phyloP scores from a whole-genome alignment of 2,329 filamentous ascomycete species.

The Venturia carpophila region DNA sequence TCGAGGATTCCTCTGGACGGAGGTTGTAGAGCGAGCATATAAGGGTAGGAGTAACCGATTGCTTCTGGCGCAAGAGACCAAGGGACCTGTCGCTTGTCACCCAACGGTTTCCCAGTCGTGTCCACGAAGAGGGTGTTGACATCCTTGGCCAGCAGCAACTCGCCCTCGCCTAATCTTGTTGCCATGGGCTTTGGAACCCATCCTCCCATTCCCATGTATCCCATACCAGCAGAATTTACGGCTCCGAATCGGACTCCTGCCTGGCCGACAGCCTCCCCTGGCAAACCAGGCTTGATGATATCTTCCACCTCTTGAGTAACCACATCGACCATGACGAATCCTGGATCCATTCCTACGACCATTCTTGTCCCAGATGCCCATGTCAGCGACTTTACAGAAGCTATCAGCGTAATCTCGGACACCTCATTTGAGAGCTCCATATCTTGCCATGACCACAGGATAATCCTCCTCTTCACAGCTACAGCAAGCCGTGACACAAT shows the following conservation, averaged over 20 bases:
- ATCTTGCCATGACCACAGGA: conserved; percentile 94
- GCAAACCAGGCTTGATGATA: conserved; percentile 67
- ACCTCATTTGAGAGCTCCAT: conserved; percentile 76
- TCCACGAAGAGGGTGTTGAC: conserved; percentile 93
- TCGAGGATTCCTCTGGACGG: conserved; percentile 78
- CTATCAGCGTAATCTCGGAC: conserved; percentile 63
- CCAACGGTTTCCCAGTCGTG: conserved; percentile 66
- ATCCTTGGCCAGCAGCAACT: conserved; percentile 93
- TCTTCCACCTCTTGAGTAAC: conserved; percentile 65
- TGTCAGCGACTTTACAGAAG: conserved; percentile 78
- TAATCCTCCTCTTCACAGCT: conserved; percentile 79
- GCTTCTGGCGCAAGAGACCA: conserved; percentile 84
- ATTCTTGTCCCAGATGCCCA: conserved; percentile 86
- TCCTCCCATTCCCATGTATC: conserved; percentile 89
- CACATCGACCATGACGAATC: conserved; percentile 84
- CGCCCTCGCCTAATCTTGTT: conserved; percentile 69
- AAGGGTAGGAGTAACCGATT: conserved; percentile 94
- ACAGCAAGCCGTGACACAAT: conserved; percentile 90
- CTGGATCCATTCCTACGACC: conserved; percentile 82
- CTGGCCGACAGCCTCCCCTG: conserved; percentile 55
- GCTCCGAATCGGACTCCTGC: conserved; percentile 73
- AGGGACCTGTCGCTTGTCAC: conserved; percentile 76
- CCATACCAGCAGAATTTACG: conserved; percentile 79
- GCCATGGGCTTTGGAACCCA: conserved; percentile 88
- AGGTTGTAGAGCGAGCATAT: conserved; percentile 78